A percentile compares a stretch with the other conserved stretches of the same genome.
These are phyloP conservation scores for Schizophyllum amplum DNA, from an alignment of 1,284 basidiomycete genomes.

Conservation along the genomic window DNA sequence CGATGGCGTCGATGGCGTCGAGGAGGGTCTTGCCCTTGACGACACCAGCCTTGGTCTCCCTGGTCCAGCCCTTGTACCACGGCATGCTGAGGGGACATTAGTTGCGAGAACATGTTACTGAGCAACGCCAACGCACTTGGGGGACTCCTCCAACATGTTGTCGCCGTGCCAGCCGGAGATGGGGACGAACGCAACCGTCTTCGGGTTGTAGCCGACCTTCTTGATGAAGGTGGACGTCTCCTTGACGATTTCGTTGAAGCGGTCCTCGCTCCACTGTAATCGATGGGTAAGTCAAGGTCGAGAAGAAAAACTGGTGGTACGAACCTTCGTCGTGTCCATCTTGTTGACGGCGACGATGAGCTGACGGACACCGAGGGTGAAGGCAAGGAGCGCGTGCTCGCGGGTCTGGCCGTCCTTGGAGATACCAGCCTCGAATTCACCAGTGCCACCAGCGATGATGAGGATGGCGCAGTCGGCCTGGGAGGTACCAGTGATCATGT, in stretches of 20 bases:
- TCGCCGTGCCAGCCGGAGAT: conserved; percentile 99
- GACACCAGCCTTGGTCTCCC: conserved; percentile 90
- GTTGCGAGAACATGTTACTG: conserved; percentile 11
- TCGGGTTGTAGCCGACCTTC: conserved; percentile 99
- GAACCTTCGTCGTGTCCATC: conserved; percentile 96
- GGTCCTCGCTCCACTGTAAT: conserved; percentile 91
- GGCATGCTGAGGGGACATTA: conserved; percentile 65
- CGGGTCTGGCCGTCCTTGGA: conserved; percentile 99
- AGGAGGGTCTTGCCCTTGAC: conserved; percentile 98
- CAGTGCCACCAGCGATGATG: conserved; percentile 98
- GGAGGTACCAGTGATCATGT: conserved; percentile 99
- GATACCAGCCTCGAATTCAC: conserved; percentile 99
- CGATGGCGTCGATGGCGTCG: conserved; percentile 99
- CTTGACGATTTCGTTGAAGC: conserved; percentile 99
- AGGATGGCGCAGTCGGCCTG: conserved; percentile 99
- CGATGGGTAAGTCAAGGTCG: neutral
- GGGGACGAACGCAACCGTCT: conserved; percentile 96
- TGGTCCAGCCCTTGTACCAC: conserved; percentile 99
- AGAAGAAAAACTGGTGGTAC: conserved; percentile 9
- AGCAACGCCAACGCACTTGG: conserved; percentile 53
- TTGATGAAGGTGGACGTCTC: conserved; percentile 99
- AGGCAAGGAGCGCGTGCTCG: conserved; percentile 99
- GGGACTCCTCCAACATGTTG: conserved; percentile 99
- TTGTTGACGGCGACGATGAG: conserved; percentile 99
- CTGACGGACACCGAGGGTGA: conserved; percentile 99